These are phyloP conservation scores for Cinnamomum chago DNA, from an alignment of 164 flowering plant genomes.

Conservation along the genomic window DNA sequence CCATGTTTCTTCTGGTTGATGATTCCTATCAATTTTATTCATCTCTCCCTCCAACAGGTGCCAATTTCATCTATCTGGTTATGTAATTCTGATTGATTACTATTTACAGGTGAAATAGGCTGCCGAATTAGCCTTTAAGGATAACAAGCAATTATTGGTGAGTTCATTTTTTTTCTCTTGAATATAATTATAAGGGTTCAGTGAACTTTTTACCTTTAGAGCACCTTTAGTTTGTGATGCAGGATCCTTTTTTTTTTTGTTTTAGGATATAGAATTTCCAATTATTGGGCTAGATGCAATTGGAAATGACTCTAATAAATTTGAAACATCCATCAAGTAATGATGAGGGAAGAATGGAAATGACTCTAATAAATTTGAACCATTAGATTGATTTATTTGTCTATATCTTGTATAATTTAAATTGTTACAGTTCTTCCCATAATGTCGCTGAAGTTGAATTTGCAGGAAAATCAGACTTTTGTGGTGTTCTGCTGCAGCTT, in stretches of 20 bases:
- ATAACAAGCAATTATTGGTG: constrained; percentile 73
- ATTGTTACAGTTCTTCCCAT: constrained; percentile 68
- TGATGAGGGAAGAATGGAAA: constrained; percentile 95
- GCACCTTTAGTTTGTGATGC: constrained; percentile 19
- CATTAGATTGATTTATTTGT: background rate
- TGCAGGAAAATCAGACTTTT: constrained; percentile 71
- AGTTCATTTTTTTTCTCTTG: constrained; percentile 14
- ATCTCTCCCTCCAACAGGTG: no score
- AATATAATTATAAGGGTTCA: background rate
- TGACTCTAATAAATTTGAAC: constrained; percentile 27
- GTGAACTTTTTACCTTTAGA: background rate
- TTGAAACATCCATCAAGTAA: constrained; percentile 50
- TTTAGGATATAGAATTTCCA: constrained; percentile 94
- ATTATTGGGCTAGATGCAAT: constrained; percentile 48
- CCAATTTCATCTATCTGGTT: background rate
- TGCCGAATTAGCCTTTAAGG: constrained; percentile 59
- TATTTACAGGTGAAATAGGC: constrained; percentile 67
- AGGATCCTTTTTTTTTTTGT: constrained; percentile 16
- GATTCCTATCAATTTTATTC: no score
- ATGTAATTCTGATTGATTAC: background rate
- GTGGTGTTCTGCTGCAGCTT: constrained; percentile 73
- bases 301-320: background rate
- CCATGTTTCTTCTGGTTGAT: no score
- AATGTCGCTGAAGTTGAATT: constrained; percentile 87
- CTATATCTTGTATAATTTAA: background rate